These are phyloP conservation scores for Dryadomyces sulphureus DNA, from an alignment of 2,329 filamentous ascomycete species.

Conservation along the genomic window DNA sequence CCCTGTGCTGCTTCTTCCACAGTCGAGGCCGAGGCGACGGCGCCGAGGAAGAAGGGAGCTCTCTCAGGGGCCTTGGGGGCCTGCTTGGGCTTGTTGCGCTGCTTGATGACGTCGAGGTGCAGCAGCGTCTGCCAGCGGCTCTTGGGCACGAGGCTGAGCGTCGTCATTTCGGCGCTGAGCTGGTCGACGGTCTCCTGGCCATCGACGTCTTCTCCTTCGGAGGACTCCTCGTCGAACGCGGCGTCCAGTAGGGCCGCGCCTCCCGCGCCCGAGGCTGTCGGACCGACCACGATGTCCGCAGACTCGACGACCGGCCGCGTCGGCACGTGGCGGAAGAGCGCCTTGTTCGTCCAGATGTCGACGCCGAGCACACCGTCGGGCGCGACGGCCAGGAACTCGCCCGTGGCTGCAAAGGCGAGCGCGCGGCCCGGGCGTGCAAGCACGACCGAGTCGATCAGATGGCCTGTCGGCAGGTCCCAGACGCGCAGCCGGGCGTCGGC, in stretches of 20 bases:
- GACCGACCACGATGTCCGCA: conserved; percentile 38
- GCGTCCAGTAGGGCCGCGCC: conserved; percentile 62
- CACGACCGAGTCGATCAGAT: conserved; percentile 84
- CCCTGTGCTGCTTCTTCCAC: conserved; percentile 2
- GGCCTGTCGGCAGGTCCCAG: conserved; percentile 91
- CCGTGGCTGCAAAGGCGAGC: conserved; percentile 75
- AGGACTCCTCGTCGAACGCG: conserved; percentile 53
- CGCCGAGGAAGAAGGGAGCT: conserved; percentile 41
- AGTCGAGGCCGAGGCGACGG: conserved; percentile 8
- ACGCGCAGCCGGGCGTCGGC: conserved; percentile 70
- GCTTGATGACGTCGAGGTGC: conserved; percentile 81
- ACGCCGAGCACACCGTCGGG: conserved; percentile 72
- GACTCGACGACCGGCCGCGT: conserved; percentile 69
- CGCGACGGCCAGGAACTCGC: conserved; percentile 87
- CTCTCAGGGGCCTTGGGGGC: conserved; percentile 85
- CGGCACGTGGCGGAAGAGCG: conserved; percentile 76
- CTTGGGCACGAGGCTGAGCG: conserved; percentile 76
- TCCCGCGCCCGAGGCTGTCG: conserved; percentile 71
- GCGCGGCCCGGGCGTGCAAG: conserved; percentile 67
- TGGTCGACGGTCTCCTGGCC: conserved; percentile 50
- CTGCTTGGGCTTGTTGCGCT: conserved; percentile 88
- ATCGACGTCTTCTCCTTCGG: conserved; percentile 22
- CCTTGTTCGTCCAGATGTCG: conserved; percentile 92
- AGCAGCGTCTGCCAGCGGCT: conserved; percentile 89
- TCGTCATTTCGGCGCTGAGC: conserved; percentile 69